Percentiles rank a stretch among this genome's conserved stretches.
These are phyloP conservation scores for Diaporthe ilicicola DNA, from an alignment of 2,329 filamentous ascomycete genomes.

Conservation along the genomic window DNA sequence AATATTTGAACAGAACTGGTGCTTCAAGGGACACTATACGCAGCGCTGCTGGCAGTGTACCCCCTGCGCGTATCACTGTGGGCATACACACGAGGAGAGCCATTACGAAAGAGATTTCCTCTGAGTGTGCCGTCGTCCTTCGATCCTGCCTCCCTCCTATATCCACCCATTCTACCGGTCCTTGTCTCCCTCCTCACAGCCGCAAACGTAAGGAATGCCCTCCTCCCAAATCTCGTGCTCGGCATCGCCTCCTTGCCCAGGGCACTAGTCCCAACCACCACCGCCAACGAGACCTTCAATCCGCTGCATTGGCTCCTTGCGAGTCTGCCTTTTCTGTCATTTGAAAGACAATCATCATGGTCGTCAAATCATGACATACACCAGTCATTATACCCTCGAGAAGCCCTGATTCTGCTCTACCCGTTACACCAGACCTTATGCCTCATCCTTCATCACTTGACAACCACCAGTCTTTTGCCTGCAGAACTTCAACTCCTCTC, in stretches of 20 bases:
- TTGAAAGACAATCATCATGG: slow-evolving; percentile 40
- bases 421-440: slow-evolving; percentile 84
- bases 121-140: slow-evolving; percentile 76
- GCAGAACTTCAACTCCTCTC: slow-evolving; percentile 91
- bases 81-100: slow-evolving; percentile 50
- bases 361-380: slow-evolving; percentile 36
- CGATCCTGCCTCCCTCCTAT: slow-evolving; percentile 90
- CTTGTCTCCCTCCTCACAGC: slow-evolving; percentile 80
- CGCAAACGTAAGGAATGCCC: slow-evolving; percentile 63
- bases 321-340: slow-evolving; percentile 70
- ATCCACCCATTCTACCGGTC: slow-evolving; percentile 80
- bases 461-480: slow-evolving; percentile 86
- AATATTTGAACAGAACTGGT: slow-evolving; percentile 51
- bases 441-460: slow-evolving; percentile 78
- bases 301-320: slow-evolving; percentile 82
- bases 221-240: slow-evolving; percentile 85
- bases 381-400: slow-evolving; percentile 34
- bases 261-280: slow-evolving; percentile 72
- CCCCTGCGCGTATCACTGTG: slow-evolving; percentile 66
- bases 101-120: slow-evolving; percentile 41
- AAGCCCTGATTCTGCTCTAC: slow-evolving; percentile 63
- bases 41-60: slow-evolving; percentile 59
- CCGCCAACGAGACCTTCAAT: slow-evolving; percentile 65
- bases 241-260: slow-evolving; percentile 80
- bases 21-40: slow-evolving; percentile 46